Evolutionary conservation across 768 basidiomycete genomes (phyloP).

Genomic region (Calocybe indica): DNA sequence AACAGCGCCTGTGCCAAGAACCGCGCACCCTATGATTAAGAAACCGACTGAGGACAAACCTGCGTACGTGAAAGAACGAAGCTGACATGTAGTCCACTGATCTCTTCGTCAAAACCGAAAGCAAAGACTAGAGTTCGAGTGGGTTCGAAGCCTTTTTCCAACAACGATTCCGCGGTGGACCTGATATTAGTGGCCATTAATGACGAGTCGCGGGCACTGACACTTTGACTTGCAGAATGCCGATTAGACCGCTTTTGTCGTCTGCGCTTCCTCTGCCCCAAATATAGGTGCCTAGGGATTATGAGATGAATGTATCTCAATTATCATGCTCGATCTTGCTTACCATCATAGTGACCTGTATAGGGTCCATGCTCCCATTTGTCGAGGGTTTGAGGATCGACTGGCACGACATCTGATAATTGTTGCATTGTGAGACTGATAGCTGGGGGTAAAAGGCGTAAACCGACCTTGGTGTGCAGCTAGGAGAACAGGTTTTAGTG

Average conservation of each 20-base stretch:
- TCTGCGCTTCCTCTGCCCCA: constrained; percentile 77
- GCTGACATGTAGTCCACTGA: constrained; percentile 40
- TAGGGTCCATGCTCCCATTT: constrained; percentile 55
- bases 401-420: constrained; percentile 53
- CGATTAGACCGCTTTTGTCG: constrained; percentile 69
- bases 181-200: constrained; percentile 14
- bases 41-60: too few species aligned
- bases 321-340: background rate
- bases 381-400: constrained; percentile 40
- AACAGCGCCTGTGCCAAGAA: constrained; percentile 42
- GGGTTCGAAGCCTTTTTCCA: constrained; percentile 60
- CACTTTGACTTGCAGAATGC: constrained; percentile 41
- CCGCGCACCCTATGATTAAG: constrained; percentile 43
- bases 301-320: background rate
- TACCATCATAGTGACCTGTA: constrained; percentile 52
- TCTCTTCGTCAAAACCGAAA: constrained; percentile 78
- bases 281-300: constrained; percentile 37
- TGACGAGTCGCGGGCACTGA: background rate
- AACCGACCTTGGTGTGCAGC: constrained; percentile 58
- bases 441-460: too few species aligned
- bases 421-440: background rate
- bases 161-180: constrained; percentile 55
- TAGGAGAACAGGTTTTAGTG: constrained; percentile 62
- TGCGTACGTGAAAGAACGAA: background rate
- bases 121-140: constrained; percentile 56